These are phyloP conservation scores for Periconia sp. DNA, from an alignment of 2,329 filamentous ascomycete species.

Conservation along the genomic window DNA sequence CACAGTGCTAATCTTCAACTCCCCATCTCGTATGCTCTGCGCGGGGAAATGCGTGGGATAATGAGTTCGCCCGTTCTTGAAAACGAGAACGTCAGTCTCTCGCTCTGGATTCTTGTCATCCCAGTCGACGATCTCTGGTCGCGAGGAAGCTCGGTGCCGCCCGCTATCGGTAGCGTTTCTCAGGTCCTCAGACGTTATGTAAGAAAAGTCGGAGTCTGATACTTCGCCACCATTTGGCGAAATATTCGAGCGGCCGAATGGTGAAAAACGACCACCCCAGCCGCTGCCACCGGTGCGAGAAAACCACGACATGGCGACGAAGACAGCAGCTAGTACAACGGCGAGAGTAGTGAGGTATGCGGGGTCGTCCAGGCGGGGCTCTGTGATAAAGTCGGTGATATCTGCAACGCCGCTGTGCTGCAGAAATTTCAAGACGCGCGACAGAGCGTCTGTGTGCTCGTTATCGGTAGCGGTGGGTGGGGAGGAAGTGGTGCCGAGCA, in stretches of 20 bases:
- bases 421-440: conserved; percentile 23
- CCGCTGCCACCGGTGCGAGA: conserved; percentile 48
- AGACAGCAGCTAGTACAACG: conserved; percentile 46
- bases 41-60: conserved; percentile 77
- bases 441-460: conserved; percentile 25
- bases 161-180: conserved; percentile 44
- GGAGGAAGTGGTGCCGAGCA: conserved; percentile 28
- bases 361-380: conserved; percentile 41
- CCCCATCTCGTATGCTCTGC: conserved; percentile 76
- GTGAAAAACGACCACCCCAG: conserved; percentile 55
- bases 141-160: conserved; percentile 22
- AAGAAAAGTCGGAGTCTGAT: conserved; percentile 78
- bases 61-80: conserved; percentile 70
- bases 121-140: conserved; percentile 47
- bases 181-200: conserved; percentile 82
- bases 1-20: conserved; percentile 70
- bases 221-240: conserved; percentile 59
- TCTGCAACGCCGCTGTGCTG: conserved; percentile 25
- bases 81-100: conserved; percentile 72
- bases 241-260: conserved; percentile 53
- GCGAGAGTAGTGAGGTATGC: conserved; percentile 39
- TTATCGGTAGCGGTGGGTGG: conserved; percentile 14
- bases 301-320: conserved; percentile 55
- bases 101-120: conserved; percentile 50
- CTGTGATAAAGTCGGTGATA: conserved; percentile 31